A percentile compares a stretch with the other conserved stretches of the same genome.
Conservation (phyloP, 2,329 filamentous ascomycete species). For the Cordyceps cateniannulata region DNA sequence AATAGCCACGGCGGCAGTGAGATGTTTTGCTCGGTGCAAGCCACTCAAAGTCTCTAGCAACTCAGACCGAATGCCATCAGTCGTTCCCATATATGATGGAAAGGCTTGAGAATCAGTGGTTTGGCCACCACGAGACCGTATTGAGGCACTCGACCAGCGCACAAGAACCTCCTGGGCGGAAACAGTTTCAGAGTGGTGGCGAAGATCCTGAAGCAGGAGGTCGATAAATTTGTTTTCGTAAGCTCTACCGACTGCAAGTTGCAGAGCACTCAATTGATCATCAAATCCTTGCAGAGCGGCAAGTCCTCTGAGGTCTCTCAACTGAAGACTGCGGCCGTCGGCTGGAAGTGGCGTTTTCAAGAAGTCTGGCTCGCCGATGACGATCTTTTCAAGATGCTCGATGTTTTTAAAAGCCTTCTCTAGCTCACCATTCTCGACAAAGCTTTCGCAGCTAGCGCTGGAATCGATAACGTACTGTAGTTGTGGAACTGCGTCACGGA, state of each 20-base stretch:
- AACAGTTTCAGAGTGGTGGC: not conserved
- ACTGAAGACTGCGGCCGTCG: not conserved
- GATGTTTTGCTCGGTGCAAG: not conserved
- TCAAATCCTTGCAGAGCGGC: not conserved
- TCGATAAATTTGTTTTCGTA: not conserved
- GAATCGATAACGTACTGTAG: not conserved
- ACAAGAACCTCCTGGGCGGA: not conserved
- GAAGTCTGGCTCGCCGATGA: not conserved
- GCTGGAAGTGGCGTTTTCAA: not conserved
- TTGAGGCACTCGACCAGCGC: not conserved
- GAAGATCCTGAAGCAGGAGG: not conserved
- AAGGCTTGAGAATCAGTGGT: not conserved
- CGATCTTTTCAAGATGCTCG: not conserved
- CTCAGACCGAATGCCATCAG: not conserved
- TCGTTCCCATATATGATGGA: not conserved
- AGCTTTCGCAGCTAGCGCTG: not conserved
- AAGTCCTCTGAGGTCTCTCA: not conserved
- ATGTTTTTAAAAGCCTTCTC: not conserved
- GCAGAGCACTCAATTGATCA: not conserved
- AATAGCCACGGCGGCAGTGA: not conserved
- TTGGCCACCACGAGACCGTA: not conserved
- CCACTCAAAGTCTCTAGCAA: not conserved
- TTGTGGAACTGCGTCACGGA: not conserved
- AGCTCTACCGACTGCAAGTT: not conserved
- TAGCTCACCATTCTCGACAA: not conserved